Base-by-base conservation (phyloP, 805 yeast species). In the Kodamaea lidongshanica region DNA sequence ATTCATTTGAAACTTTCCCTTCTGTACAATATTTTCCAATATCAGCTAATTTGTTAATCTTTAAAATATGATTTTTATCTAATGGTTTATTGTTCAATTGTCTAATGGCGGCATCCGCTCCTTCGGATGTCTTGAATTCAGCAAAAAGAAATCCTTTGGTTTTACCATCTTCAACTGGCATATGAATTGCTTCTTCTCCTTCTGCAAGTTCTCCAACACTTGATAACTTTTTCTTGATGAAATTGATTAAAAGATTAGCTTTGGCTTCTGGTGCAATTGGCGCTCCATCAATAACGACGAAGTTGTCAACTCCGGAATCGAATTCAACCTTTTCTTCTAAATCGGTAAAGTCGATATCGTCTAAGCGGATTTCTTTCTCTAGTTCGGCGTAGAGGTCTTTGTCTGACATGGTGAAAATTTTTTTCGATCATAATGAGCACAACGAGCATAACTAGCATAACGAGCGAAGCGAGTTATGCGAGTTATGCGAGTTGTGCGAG, bases 251-350 rank as follows among this genome's bases (percentile, higher is more conserved):
- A 35, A 83, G 76, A 33, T 86, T 83, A 30, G 78, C 83, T 61
- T 92, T 92, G 31, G 85, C 56, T 53, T 80, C 94, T 35, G 96
- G 95, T 15, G 95, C 95, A 39, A 86, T 68, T 44, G 99, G 99
- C 7, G 95, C 88, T 27, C 98, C 98, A 54, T 87, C 96, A 30
- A 86, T 81, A 17, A 89, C 83, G 35, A 89, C 76, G 51, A 75
- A 87, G 48, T 74, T 74, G 49, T 84, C 95, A 34, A 83, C 68
- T 30, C 73, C 75, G 34, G 74, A 71, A 30, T 54, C 48, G 28
- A 81, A 77, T 14, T 72, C 58, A 56, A 71, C 86, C 58, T 84
- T 67, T 34, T 70, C 77, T 56, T 89, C 96, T 50, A 89, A 69
- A 55, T 88, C 96, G 38, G 85, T 63, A 62, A 84, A 87, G 54